Evolutionary conservation across 257 asterid genomes (phyloP).

Genomic region (Solanum medicagineum): DNA sequence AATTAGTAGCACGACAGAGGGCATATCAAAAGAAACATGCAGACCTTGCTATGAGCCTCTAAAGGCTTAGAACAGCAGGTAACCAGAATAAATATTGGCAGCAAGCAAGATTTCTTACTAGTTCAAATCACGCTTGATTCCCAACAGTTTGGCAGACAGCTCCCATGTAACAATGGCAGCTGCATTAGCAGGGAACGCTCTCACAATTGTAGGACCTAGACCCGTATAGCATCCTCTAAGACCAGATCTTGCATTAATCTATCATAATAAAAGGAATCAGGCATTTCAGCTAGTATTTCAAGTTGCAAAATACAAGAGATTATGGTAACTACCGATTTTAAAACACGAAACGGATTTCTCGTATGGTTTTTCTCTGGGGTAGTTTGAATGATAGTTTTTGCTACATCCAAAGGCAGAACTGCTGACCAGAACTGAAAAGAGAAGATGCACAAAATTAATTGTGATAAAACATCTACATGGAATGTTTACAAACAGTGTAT

Average conservation of each 20-base stretch:
- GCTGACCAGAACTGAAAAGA: conserved; percentile 45
- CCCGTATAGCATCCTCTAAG: conserved; percentile 83
- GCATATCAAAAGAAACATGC: not conserved
- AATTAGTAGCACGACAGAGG: not conserved
- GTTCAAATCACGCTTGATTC: conserved; percentile 45
- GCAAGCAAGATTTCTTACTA: not conserved
- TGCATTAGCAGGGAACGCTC: conserved; percentile 60
- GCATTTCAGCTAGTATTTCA: conserved; percentile 2
- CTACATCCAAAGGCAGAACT: conserved; percentile 81
- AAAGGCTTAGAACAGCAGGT: not conserved
- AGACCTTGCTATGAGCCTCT: not conserved
- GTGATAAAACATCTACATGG: not conserved
- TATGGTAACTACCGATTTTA: conserved; percentile 36
- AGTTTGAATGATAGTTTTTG: conserved; percentile 89
- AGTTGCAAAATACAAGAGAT: not conserved
- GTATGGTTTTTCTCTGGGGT: conserved; percentile 38
- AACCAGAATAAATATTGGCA: not conserved
- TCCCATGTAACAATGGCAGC: conserved; percentile 42
- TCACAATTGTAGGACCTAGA: conserved; percentile 73
- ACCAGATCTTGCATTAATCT: conserved; percentile 79
- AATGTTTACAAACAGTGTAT: not conserved
- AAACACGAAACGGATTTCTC: conserved; percentile 61
- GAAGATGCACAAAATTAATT: not conserved
- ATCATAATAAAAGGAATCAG: conserved; percentile 15
- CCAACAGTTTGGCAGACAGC: conserved; percentile 61